A percentile compares a stretch with the other conserved stretches of the same genome.
These are phyloP conservation scores for Suillus lakei DNA, from an alignment of 768 basidiomycete species.

Conservation along the genomic window DNA sequence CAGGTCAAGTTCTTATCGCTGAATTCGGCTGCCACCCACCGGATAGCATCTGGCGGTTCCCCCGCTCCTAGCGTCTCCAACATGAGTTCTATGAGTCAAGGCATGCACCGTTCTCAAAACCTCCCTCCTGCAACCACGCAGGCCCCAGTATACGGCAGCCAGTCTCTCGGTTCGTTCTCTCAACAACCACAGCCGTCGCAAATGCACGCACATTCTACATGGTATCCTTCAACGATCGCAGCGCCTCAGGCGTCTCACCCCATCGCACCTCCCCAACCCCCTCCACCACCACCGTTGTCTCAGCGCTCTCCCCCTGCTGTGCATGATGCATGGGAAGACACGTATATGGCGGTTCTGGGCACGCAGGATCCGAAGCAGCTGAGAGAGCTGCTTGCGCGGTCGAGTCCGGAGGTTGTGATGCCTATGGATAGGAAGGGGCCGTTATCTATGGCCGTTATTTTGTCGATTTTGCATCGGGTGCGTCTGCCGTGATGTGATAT, in stretches of 20 bases:
- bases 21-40: slow-evolving; percentile 49
- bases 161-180: slow-evolving; percentile 34
- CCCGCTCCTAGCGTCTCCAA: slow-evolving; percentile 25
- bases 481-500: slow-evolving; percentile 38
- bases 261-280: slow-evolving; percentile 64
- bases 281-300: slow-evolving; percentile 44
- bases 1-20: slow-evolving; percentile 81
- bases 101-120: slow-evolving; percentile 41
- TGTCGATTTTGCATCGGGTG: slow-evolving; percentile 84
- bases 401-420: slow-evolving; percentile 81
- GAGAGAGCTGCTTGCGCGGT: slow-evolving; percentile 72
- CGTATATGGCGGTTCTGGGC: slow-evolving; percentile 76
- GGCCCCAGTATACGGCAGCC: slow-evolving; percentile 29
- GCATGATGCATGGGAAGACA: slow-evolving; percentile 83
- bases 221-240: slow-evolving; percentile 68
- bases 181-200: slow-evolving; percentile 36
- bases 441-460: slow-evolving; percentile 82
- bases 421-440: slow-evolving; percentile 71
- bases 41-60: slow-evolving; percentile 37
- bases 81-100: slow-evolving; percentile 44
- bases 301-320: slow-evolving; percentile 58
- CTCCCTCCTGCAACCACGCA: slow-evolving; percentile 44
- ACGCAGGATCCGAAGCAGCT: slow-evolving; percentile 77
- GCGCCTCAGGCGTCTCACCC: slow-evolving; percentile 86
- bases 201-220: slow-evolving; percentile 38